Percentiles rank a stretch among this genome's conserved stretches.
These are phyloP conservation scores for Dactylorhiza incarnata DNA, from an alignment of 106 monocot genomes.

Conservation along the genomic window DNA sequence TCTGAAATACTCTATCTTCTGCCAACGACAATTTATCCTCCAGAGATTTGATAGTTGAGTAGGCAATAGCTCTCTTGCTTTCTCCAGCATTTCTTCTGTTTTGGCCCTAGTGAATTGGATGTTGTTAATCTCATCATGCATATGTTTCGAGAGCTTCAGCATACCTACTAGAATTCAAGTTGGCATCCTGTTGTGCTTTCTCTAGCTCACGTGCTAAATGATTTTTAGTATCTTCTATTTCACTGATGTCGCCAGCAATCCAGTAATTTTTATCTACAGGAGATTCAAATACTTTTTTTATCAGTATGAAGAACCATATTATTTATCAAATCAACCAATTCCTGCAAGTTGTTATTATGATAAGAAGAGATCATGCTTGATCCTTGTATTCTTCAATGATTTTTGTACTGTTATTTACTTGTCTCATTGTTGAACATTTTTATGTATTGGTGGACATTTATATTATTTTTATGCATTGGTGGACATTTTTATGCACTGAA, in stretches of 20 bases:
- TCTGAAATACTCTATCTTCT: slow-evolving; percentile 41
- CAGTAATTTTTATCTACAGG: slow-evolving; percentile 50
- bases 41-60: slow-evolving; percentile 39
- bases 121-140: slow-evolving; percentile 50
- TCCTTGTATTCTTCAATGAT: no score
- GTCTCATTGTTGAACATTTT: no score
- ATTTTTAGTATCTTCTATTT: slow-evolving; percentile 30
- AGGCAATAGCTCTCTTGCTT: slow-evolving; percentile 47
- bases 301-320: slow-evolving; percentile 35
- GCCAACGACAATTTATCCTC: slow-evolving; percentile 42
- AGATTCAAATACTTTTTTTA: slow-evolving; percentile 32
- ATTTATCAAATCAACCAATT: slow-evolving; percentile 37
- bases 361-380: no score
- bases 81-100: slow-evolving; percentile 50
- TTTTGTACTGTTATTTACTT: no score
- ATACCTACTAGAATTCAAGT: slow-evolving; percentile 19
- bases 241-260: slow-evolving; percentile 40
- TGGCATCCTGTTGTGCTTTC: slow-evolving; percentile 42
- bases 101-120: slow-evolving; percentile 21
- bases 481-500: no score
- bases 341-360: slow-evolving; percentile 29
- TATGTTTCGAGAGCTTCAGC: slow-evolving; percentile 34
- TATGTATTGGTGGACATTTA: no score
- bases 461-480: no score
- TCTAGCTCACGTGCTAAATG: slow-evolving; percentile 36